Percentiles rank a stretch among this genome's conserved stretches.
phyloP scores from a whole-genome alignment of 345 rosid genomes.

The Boechera divaricarpa region DNA sequence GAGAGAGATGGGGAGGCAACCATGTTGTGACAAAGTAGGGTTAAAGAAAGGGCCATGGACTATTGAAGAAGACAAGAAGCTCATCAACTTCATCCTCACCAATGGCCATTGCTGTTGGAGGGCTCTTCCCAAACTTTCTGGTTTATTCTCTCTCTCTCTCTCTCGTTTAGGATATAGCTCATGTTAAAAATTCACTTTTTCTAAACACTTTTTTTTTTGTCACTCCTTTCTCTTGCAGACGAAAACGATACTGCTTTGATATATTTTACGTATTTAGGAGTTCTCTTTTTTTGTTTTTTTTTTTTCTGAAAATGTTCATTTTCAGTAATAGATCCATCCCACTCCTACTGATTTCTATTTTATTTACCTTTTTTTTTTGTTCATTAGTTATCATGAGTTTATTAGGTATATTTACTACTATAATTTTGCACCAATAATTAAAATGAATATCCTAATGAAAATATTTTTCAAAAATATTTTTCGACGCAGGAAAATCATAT shows the following conservation, averaged over 20 bases:
- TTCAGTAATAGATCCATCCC: not conserved
- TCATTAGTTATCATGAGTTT: not conserved
- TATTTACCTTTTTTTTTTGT: not conserved
- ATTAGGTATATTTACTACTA: not conserved
- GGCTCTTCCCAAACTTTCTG: slow-evolving; percentile 86
- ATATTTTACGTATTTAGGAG: not conserved
- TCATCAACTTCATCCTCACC: slow-evolving; percentile 82
- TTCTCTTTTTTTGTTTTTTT: not conserved
- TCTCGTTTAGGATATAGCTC: not conserved
- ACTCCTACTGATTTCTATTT: not conserved
- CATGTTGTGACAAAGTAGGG: slow-evolving; percentile 96
- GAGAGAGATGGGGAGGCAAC: slow-evolving; percentile 81
- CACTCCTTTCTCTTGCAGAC: not conserved
- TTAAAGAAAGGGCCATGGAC: slow-evolving; percentile 99
- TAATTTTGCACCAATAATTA: slow-evolving; percentile 1
- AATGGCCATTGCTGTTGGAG: slow-evolving; percentile 99
- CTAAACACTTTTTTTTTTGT: not conserved
- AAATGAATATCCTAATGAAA: no score
- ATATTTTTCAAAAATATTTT: not conserved
- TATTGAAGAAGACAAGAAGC: slow-evolving; percentile 92
- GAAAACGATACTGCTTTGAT: not conserved
- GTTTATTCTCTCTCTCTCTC: slow-evolving; percentile 24
- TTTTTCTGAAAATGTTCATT: no score
- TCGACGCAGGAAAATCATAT: not conserved
- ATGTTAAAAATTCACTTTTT: not conserved